Base-by-base conservation (phyloP, 2,329 filamentous ascomycete species). In the Hypoxylon sp. region DNA sequence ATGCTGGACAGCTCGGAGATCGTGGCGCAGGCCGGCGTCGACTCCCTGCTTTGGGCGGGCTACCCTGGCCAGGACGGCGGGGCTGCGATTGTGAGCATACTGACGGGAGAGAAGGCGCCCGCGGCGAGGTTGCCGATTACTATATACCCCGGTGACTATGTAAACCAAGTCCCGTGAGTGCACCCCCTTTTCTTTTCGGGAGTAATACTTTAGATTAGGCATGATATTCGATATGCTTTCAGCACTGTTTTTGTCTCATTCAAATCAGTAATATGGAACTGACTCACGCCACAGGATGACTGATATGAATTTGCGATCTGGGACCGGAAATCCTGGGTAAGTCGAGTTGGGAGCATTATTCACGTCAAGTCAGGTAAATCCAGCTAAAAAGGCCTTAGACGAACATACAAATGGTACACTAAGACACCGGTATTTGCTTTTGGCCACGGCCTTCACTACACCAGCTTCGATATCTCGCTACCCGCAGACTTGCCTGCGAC, bases 1-100 rank as follows among this genome's bases (percentile, higher is more conserved):
- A 67, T 62, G 80, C 74, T 88, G 19, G 87, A 89, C 69, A 80
- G 81, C 59, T 78, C 81, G 0, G 78, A 83, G 2, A 70, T 88
- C 3, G 71, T 83, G 5, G 74, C 73, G 3, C 82, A 85, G 55
- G 65, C 74, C 1, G 82, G 82, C 56, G 79, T 88, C 59, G 80
- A 78, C 26, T 79, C 83, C 0, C 71, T 89, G 0, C 68, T 89
- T 0, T 88, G 86, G 86, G 83, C 78, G 0, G 84, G 85, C 0
- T 88, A 86, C 59, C 86, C 87, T 0, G 86, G 87, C 1, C 86
- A 89, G 72, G 82, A 83, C 39, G 87, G 87, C 11, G 87, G 87
- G 2, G 74, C 75, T 7, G 87, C 86, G 0, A 70, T 88, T 10
- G 74, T 87, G 50, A 79, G 87, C 59, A 77, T 88, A 56, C 69